phyloP scores from a whole-genome alignment of 148 eudicot genomes.

The Cornus kousa region DNA sequence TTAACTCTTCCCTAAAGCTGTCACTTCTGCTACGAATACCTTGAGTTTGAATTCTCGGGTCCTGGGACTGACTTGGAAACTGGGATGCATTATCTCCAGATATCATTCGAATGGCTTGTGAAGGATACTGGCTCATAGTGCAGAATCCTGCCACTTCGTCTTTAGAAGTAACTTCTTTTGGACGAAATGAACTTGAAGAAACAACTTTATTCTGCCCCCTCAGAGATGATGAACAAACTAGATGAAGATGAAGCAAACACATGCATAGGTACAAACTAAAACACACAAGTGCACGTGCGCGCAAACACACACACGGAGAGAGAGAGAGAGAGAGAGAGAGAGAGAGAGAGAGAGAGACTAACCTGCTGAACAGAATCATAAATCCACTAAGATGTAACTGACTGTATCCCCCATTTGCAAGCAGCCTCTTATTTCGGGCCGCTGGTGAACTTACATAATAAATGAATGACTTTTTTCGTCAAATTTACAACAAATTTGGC shows the following conservation, averaged over 20 bases:
- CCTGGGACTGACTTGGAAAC: conserved; percentile 44
- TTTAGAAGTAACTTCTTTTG: conserved; percentile 62
- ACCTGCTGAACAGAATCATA: conserved; percentile 85
- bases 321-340: background rate
- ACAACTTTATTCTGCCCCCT: conserved; percentile 61
- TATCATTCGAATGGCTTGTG: conserved; percentile 57
- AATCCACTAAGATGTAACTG: conserved; percentile 80
- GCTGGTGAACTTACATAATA: conserved; percentile 72
- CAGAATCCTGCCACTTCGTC: conserved; percentile 67
- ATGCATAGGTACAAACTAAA: background rate
- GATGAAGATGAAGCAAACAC: conserved; percentile 4
- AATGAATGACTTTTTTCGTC: conserved; percentile 74
- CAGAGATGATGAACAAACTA: conserved; percentile 4
- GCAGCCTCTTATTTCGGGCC: conserved; percentile 87
- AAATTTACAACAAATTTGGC: conserved; percentile 63
- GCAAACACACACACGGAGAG: background rate
- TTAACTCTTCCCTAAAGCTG: conserved; percentile 25
- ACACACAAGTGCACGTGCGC: no score
- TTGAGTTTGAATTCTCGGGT: conserved; percentile 28
- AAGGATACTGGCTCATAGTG: conserved; percentile 77
- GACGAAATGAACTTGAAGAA: conserved; percentile 46
- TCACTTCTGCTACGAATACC: conserved; percentile 18
- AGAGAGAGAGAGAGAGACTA: conserved; percentile 10
- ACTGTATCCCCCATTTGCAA: conserved; percentile 62
- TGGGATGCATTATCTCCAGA: conserved; percentile 49